Evolutionary conservation across 768 basidiomycete species (phyloP).

Genomic region (Boletales sp.): DNA sequence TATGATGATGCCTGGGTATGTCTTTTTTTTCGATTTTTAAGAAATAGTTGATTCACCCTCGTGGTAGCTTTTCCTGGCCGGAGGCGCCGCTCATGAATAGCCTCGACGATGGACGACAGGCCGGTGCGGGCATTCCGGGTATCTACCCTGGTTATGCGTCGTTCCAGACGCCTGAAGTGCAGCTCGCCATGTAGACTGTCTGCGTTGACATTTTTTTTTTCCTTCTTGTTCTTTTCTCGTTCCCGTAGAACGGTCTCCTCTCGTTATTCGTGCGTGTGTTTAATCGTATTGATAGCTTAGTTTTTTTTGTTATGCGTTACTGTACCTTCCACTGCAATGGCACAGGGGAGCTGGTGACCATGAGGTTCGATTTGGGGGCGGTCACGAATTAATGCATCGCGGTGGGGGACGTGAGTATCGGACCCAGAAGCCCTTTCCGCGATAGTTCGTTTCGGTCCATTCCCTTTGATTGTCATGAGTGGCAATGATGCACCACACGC

Average conservation of each 20-base stretch:
- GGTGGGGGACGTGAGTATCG: too few species aligned
- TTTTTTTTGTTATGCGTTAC: neutral
- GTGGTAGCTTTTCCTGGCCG: constrained; percentile 30
- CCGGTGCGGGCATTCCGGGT: constrained; percentile 13
- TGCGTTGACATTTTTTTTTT: too few species aligned
- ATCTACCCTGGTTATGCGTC: constrained; percentile 17
- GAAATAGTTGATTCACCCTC: neutral
- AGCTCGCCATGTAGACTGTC: constrained; percentile 22
- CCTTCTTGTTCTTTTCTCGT: neutral
- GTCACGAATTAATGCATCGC: too few species aligned
- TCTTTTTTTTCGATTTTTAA: neutral
- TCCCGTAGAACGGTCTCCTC: neutral
- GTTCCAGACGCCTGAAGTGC: constrained; percentile 18
- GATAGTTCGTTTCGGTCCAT: too few species aligned
- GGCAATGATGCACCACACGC: too few species aligned
- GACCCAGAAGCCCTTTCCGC: too few species aligned
- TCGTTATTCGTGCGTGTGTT: neutral
- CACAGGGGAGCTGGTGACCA: neutral
- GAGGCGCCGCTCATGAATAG: constrained; percentile 24
- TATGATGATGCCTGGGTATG: constrained; percentile 80
- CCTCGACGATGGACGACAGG: constrained; percentile 13
- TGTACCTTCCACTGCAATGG: neutral
- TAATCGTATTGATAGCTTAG: neutral
- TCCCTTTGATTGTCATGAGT: too few species aligned
- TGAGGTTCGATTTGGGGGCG: too few species aligned